Evolutionary conservation across 495 filamentous ascomycete genomes (phyloP).

Genomic region (Oidiodendron maius): DNA sequence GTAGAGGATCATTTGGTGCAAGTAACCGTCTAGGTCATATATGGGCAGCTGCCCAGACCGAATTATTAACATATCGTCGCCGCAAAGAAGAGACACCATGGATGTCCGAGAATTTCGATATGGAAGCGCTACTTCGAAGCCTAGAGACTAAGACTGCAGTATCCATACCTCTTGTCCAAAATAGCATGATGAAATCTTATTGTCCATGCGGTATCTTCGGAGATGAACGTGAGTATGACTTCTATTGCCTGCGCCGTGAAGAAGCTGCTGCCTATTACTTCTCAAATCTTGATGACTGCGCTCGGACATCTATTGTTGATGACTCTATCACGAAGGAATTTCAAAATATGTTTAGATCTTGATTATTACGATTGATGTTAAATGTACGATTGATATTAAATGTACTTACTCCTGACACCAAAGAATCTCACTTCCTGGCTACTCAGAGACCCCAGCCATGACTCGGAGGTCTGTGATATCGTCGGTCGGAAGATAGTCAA

Average conservation of each 20-base stretch:
- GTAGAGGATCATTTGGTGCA: not conserved
- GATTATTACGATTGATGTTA: not conserved
- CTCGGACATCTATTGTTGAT: not conserved
- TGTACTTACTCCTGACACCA: too few species aligned
- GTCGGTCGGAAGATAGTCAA: too few species aligned
- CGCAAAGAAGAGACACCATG: not conserved
- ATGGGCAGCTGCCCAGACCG: not conserved
- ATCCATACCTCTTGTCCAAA: not conserved
- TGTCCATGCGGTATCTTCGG: not conserved
- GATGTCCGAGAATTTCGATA: slow-evolving; percentile 2
- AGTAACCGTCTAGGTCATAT: not conserved
- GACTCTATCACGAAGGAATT: not conserved
- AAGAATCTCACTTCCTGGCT: too few species aligned
- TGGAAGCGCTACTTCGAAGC: not conserved
- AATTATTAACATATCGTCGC: slow-evolving; percentile 1
- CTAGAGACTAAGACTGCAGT: not conserved
- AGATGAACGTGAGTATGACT: not conserved
- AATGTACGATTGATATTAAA: too few species aligned
- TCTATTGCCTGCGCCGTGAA: not conserved
- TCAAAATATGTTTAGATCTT: not conserved
- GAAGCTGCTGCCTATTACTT: slow-evolving; percentile 1
- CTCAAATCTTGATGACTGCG: slow-evolving; percentile 2
- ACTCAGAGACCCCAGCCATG: too few species aligned
- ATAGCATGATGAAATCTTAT: not conserved
- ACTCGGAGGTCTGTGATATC: too few species aligned